Conservation (phyloP, 2,329 filamentous ascomycete genomes). For the Metarhizium anisopliae region DNA sequence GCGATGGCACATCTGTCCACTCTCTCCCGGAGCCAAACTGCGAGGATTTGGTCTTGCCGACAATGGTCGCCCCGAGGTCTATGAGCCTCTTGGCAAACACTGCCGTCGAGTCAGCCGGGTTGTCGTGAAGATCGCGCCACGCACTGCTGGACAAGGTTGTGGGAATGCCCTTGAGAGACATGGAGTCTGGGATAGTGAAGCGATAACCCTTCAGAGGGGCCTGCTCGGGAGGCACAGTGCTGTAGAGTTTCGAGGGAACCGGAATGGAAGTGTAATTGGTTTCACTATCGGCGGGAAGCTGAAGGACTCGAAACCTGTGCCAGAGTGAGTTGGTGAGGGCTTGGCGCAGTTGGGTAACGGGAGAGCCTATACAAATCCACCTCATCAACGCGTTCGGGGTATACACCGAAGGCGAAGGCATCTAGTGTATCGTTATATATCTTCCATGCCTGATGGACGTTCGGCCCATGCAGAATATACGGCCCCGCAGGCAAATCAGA, state of each 20-base stretch:
- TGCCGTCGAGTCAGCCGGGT: conserved; percentile 34
- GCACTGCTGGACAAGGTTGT: conserved; percentile 50
- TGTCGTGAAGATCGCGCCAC: conserved; percentile 43
- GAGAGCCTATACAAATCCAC: not conserved
- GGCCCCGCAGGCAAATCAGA: conserved; percentile 27
- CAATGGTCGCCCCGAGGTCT: conserved; percentile 47
- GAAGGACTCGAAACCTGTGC: conserved; percentile 3
- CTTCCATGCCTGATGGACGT: conserved; percentile 31
- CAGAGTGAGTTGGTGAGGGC: not conserved
- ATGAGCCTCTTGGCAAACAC: conserved; percentile 45
- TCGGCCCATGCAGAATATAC: conserved; percentile 31
- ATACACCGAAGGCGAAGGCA: conserved; percentile 28
- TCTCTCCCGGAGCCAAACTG: conserved; percentile 37
- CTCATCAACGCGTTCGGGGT: conserved; percentile 20
- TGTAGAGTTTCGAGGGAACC: conserved; percentile 30
- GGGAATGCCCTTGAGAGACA: conserved; percentile 36
- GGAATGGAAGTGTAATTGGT: conserved; percentile 19
- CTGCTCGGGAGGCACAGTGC: conserved; percentile 14
- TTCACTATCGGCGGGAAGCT: not conserved
- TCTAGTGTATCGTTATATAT: conserved; percentile 28
- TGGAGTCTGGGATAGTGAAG: conserved; percentile 24
- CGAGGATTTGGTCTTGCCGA: conserved; percentile 44
- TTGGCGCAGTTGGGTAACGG: too few relatives aligned
- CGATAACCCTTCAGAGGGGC: conserved; percentile 29
- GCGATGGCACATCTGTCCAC: conserved; percentile 29